Base-by-base conservation (phyloP, 2,329 filamentous ascomycete genomes). In the Claviceps quebecensis region DNA sequence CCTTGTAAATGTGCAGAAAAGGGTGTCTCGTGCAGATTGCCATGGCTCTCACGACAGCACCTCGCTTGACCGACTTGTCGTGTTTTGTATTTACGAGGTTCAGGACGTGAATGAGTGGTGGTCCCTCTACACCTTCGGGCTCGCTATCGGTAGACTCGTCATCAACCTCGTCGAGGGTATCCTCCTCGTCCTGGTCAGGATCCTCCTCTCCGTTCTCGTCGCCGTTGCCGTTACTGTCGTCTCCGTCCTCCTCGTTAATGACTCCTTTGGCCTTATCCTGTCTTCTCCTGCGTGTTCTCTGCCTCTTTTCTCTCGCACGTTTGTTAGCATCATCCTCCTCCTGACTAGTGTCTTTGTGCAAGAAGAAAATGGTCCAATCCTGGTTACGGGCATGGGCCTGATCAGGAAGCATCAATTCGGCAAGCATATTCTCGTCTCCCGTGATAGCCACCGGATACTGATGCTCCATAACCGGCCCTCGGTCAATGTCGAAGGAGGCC, bases 361-460 rank as follows among this genome's bases (percentile, higher is more conserved):
- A 67, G 65, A 98, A 98, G 72, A 98, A 98, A 51, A 97, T 95
- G 43, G 93, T 98, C 93, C 93, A 98, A 66, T 98, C 93, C 69
- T 97, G 90, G 62, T 86, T 91, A 40, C 93, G 81, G 55, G 93
- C 82, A 69, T 98, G 93, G 22, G 91, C 89, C 68, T 97, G 91
- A 67, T 98, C 93, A 0, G 93, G 93, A 65, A 98, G 72, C 93
- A 98, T 98, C 62, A 98, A 79, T 72, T 98, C 93, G 6, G 93
- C 93, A 63, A 98, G 71, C 90, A 97, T 97, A 62, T 95, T 86
- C 71, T 98, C 93, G 65, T 98, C 91, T 36, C 93, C 91, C 48
- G 89, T 96, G 56, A 98, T 97, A 48, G 91, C 83, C 43, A 87
- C 84, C 0, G 93, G 93, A 64, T 91, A 98, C 65, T 98, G 93